Base-by-base conservation (phyloP, 352 stramenopile species). In the Phytophthora macrochlamydospora region DNA sequence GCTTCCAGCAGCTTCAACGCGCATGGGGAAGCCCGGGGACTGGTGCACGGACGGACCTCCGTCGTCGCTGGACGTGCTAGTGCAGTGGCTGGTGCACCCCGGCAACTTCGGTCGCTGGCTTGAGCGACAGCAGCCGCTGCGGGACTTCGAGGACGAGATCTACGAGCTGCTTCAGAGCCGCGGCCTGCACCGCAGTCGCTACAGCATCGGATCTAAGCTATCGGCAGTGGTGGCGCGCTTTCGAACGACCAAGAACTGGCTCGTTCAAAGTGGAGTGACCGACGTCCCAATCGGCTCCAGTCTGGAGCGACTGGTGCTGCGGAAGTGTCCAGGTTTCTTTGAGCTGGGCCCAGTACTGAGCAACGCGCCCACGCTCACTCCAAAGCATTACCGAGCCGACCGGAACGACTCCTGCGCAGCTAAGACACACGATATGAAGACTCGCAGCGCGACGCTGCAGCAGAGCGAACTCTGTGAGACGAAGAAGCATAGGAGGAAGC, bases 21-120 rank as follows among this genome's bases (percentile, higher is more conserved):
- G 18, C 18, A 24, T 24, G 18, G 18, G 18, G 18, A 24, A 24
- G 18, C 18, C 18, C 18, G 18, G 18, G 18, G 18, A 24, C 18
- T 24, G 18, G 18, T 24, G 18, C 38, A 49, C 53, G 7, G 43
- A 49, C 32, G 56, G 50, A 12, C 29, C 43, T 0, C 57, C 38
- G 28, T 66, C 63, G 33, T 71, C 63, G 0, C 43, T 67, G 11
- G 57, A 66, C 5, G 35, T 67, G 37, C 13, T 71, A 12, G n/a
- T 71, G 49, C 30, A 48, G 24, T 69, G 62, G 48, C 28, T 69
- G 31, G 24, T 29, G 24, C 30, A 38, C 31, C 28, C 37, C 37
- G 44, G 14, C 4, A 63, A 63, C 46, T 56, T 55, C 29, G 24
- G 6, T 12, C 51, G 56, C 6, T 70, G 51, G 49, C 50, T 40